phyloP scores from a whole-genome alignment of 352 stramenopile species.

The Detonula confervacea region DNA sequence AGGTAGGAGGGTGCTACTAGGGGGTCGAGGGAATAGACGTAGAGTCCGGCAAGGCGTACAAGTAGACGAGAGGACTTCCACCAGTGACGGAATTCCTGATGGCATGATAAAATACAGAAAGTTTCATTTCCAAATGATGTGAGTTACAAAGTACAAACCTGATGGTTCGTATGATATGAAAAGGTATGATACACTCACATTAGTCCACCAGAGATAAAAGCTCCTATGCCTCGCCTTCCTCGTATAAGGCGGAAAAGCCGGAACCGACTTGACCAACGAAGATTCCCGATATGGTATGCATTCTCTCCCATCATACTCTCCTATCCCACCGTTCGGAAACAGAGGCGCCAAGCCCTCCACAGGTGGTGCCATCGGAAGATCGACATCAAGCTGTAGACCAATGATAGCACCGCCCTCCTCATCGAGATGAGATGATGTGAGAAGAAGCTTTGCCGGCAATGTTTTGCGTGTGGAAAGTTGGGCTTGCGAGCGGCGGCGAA shows the following conservation, averaged over 20 bases:
- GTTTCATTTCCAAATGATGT: too few species aligned
- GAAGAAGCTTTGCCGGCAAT: background rate
- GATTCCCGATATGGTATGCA: conserved; percentile 41
- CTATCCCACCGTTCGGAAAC: conserved; percentile 38
- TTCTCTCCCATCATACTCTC: conserved; percentile 22
- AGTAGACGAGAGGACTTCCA: conserved; percentile 80
- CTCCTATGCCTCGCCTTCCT: conserved; percentile 52
- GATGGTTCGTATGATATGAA: background rate
- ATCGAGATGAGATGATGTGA: conserved; percentile 1
- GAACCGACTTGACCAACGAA: conserved; percentile 47
- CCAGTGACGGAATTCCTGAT: conserved; percentile 79
- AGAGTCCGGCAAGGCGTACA: conserved; percentile 60
- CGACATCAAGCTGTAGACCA: background rate
- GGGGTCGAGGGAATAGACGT: conserved; percentile 55
- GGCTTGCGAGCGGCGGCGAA: conserved; percentile 20
- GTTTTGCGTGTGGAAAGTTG: conserved; percentile 16
- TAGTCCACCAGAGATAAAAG: conserved; percentile 61
- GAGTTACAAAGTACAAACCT: too few species aligned
- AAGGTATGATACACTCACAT: conserved; percentile 39
- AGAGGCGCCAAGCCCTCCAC: conserved; percentile 49
- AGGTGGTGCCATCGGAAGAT: conserved; percentile 22
- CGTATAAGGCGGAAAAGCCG: conserved; percentile 46
- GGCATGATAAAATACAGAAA: too few species aligned
- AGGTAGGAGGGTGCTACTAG: conserved; percentile 41
- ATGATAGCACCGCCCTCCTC: background rate